A percentile compares a stretch with the other conserved stretches of the same genome.
phyloP scores from a whole-genome alignment of 192 early-diverging fungal genomes.

The Gonapodya sp. region DNA sequence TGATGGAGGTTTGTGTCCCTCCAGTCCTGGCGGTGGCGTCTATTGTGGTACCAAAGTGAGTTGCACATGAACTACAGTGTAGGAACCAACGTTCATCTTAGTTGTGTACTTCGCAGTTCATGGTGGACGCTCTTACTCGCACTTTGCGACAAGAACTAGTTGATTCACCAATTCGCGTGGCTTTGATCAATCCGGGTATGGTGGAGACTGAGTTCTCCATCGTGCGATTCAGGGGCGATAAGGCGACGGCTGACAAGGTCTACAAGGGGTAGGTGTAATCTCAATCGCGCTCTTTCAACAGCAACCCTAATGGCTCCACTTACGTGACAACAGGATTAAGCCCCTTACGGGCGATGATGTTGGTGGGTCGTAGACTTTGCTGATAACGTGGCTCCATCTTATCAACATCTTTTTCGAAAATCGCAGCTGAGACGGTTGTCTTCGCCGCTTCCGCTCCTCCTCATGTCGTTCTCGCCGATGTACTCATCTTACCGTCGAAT shows the following conservation, averaged over 20 bases:
- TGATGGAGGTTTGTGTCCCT: constrained; percentile 33
- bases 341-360: constrained; percentile 63
- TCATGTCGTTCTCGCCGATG: constrained; percentile 64
- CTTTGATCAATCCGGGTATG: constrained; percentile 68
- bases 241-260: constrained; percentile 51
- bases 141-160: constrained; percentile 67
- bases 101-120: constrained; percentile 31
- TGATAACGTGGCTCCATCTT: neutral
- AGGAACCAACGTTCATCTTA: neutral
- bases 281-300: neutral
- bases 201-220: constrained; percentile 89
- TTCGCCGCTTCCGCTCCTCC: constrained; percentile 66
- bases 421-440: constrained; percentile 57
- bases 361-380: constrained; percentile 28
- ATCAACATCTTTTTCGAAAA: constrained; percentile 6
- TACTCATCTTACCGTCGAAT: constrained; percentile 43
- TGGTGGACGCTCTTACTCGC: constrained; percentile 66
- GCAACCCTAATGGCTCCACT: neutral
- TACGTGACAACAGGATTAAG: constrained; percentile 16
- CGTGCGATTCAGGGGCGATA: constrained; percentile 64
- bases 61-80: too few relatives aligned
- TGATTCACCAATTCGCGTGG: constrained; percentile 59
- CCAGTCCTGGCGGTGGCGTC: constrained; percentile 62
- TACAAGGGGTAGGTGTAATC: constrained; percentile 54
- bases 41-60: constrained; percentile 75